Conservation (phyloP, 2,329 filamentous ascomycete species). For the Coniochaeta ligniaria region DNA sequence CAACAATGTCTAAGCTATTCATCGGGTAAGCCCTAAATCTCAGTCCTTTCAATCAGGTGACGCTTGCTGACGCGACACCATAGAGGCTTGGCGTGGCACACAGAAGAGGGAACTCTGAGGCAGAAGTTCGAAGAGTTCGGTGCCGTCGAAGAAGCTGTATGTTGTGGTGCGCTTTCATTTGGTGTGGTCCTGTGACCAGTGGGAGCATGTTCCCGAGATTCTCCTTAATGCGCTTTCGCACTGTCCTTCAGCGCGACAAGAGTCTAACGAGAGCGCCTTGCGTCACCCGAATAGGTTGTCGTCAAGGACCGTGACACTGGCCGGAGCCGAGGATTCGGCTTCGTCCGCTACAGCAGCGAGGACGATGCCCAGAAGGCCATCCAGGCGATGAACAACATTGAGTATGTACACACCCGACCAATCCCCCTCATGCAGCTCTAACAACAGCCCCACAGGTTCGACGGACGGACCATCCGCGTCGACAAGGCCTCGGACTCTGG, state of each 20-base stretch:
- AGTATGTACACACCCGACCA: constrained; percentile 51
- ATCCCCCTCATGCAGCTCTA: constrained; percentile 2
- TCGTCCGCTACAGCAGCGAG: constrained; percentile 80
- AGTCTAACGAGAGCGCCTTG: neutral
- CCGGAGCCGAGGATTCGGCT: constrained; percentile 94
- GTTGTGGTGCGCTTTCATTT: constrained; percentile 30
- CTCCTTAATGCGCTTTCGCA: neutral
- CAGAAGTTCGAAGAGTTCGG: constrained; percentile 92
- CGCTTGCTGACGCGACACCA: neutral
- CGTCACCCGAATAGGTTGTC: constrained; percentile 59
- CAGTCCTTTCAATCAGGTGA: neutral
- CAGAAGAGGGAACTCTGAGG: constrained; percentile 79
- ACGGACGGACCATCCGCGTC: constrained; percentile 89
- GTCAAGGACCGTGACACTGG: constrained; percentile 97
- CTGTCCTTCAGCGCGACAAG: neutral
- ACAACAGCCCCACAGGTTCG: constrained; percentile 50
- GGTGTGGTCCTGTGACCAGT: constrained; percentile 1
- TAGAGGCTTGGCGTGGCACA: constrained; percentile 98
- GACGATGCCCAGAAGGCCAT: constrained; percentile 72
- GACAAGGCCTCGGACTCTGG: constrained; percentile 87
- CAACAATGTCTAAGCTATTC: constrained; percentile 83
- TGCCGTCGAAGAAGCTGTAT: constrained; percentile 87
- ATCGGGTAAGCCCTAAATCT: constrained; percentile 60
- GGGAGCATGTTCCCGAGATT: neutral
- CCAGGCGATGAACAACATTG: constrained; percentile 74